These are phyloP conservation scores for Saxophila tyrrhenica DNA, from an alignment of 495 filamentous ascomycete genomes.

Conservation along the genomic window DNA sequence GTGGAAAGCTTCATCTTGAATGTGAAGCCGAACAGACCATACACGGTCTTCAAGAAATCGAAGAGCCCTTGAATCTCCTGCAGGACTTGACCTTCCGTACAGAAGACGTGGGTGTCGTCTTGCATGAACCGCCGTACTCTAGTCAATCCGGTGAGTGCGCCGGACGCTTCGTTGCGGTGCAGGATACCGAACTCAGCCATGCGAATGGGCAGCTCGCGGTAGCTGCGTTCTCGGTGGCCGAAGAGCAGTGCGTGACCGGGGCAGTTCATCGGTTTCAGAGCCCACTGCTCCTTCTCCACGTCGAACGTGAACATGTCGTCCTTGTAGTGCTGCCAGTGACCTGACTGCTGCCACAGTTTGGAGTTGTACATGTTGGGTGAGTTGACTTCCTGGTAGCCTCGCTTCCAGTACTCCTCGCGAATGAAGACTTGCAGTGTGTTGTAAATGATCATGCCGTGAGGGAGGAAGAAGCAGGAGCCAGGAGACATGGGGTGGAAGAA, in stretches of 20 bases:
- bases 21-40: slow-evolving; percentile 84
- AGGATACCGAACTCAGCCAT: slow-evolving; percentile 93
- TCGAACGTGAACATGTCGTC: slow-evolving; percentile 95
- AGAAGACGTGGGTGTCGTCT: slow-evolving; percentile 93
- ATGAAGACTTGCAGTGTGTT: slow-evolving; percentile 75
- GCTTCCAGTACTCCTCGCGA: slow-evolving; percentile 78
- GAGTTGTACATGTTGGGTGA: slow-evolving; percentile 94
- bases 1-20: slow-evolving; percentile 96
- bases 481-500: slow-evolving; percentile 90
- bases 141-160: slow-evolving; percentile 80
- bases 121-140: slow-evolving; percentile 88
- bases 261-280: slow-evolving; percentile 97
- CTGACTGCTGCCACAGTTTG: slow-evolving; percentile 82
- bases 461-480: slow-evolving; percentile 71
- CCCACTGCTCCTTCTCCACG: slow-evolving; percentile 77
- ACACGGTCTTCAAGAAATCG: slow-evolving; percentile 72
- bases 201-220: slow-evolving; percentile 78
- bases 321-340: slow-evolving; percentile 90
- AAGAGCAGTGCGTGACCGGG: slow-evolving; percentile 78
- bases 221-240: slow-evolving; percentile 63
- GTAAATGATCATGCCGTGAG: slow-evolving; percentile 77
- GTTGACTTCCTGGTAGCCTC: slow-evolving; percentile 88
- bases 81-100: slow-evolving; percentile 66
- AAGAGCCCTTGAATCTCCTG: slow-evolving; percentile 79
- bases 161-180: slow-evolving; percentile 89